Evolutionary conservation across 2,329 filamentous ascomycete species (phyloP), one percentile per base, ranked within the genome.

Genomic region (Epichloe bromicola): DNA sequence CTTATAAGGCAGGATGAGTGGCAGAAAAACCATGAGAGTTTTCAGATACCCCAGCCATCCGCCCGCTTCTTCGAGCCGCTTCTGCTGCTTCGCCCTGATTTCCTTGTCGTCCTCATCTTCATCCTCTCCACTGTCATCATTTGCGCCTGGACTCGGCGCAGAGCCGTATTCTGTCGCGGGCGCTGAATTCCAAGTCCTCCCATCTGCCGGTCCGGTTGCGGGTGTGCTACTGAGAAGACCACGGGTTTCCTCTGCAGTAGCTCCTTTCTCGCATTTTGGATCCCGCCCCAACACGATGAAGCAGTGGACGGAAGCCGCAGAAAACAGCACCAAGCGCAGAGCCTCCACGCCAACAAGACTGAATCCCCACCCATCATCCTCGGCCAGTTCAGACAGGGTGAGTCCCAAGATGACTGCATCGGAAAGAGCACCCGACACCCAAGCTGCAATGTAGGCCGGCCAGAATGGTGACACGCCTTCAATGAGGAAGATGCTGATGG

Each of bases 41-140:
- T 52, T 56, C 8, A 62, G 49, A 39, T 62, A 62, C 0, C 55
- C 59, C 4, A 58, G 17, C 60, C 57, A 60, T 7, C 60, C 60
- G 1, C 58, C 59, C 3, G 52, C 49, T 14, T 59, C 57, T 12
- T 57, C 19, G 11, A 64, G 51, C n/a, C 55, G 55, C 50, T 59
- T 55, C 12, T 55, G 49, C 15, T 59, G 60, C 4, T 53, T 51
- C 7, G 53, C 51, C 48, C 58, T 59, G 26, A 61, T 59, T 43
- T 59, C 54, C 14, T 56, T 55, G 38, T 55, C 53, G n/a, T 56
- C 56, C 20, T 57, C 57, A 6, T 58, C 55, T 11, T 57, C 54
- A 3, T 48, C 48, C 8, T 54, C 52, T 2, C 51, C 23, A 19
- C 51, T 49, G 14, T 52, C 56, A 5, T 55, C 55, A 3, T 56